Base-by-base conservation (phyloP, 1,139 yeast genomes). In the Yamadazyma songkhlaensis region DNA sequence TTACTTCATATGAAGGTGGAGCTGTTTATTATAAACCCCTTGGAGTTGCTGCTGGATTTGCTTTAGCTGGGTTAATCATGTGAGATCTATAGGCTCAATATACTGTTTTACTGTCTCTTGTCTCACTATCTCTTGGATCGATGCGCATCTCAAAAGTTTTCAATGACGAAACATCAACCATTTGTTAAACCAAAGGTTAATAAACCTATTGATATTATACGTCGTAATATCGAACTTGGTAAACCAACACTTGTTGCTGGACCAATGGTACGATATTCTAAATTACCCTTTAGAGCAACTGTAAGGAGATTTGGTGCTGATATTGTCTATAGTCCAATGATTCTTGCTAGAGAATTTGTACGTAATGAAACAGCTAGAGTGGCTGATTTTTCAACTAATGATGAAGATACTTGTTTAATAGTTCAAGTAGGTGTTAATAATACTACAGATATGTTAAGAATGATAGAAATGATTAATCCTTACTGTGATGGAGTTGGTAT, bases 261-360 rank as follows among this genome's bases (percentile, higher is more conserved):
- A 0, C 98, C 98, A 6, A 92, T 92, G 98, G 98, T 92, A 1
- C 70, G 98, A 38, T 92, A 92, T 64, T 88, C 96, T 1, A 92
- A 92, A 59, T 74, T 94, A 30, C 96, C 98, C 3, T 92, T 92
- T 54, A 73, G 98, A 34, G 86, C 86, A 43, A 64, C 87, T 5
- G 77, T 90, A 10, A 72, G 96, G 30, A 80, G 82, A 35, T 89
- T 80, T 55, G 69, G 75, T 40, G 79, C 81, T 32, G 96, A 90
- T 54, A 81, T 92, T 9, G 95, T 88, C 3, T 92, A 92, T 55
- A 81, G 96, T 0, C 98, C 98, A 4, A 92, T 92, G 98, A 89
- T 92, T 31, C 67, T 92, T 34, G 97, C 97, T 2, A 67, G 97
- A 37, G 98, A 92, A 60, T 92, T 89, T 72, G 96, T 88, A 3